Conservation (phyloP, 1,139 yeast genomes). For the Candida sp. region DNA sequence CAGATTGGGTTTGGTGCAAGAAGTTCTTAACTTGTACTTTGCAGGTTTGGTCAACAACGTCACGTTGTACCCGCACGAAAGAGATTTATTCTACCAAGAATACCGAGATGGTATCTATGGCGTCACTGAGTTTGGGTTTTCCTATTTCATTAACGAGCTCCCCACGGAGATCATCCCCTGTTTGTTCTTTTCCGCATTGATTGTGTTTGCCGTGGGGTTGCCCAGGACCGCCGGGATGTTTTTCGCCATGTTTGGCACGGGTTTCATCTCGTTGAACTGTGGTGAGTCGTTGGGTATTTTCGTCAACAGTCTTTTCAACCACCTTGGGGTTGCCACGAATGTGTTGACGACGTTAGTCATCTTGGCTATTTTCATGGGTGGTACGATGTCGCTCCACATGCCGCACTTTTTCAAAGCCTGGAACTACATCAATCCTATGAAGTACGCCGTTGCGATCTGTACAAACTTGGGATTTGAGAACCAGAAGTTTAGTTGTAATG, state of each 20-base stretch:
- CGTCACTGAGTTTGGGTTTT: slow-evolving; percentile 62
- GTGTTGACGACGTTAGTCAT: slow-evolving; percentile 65
- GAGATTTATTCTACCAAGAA: slow-evolving; percentile 80
- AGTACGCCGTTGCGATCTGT: slow-evolving; percentile 64
- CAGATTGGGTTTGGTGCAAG: slow-evolving; percentile 79
- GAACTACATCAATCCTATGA: slow-evolving; percentile 76
- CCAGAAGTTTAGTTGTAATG: slow-evolving; percentile 35
- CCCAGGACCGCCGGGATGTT: slow-evolving; percentile 73
- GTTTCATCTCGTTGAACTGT: slow-evolving; percentile 63
- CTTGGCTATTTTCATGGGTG: slow-evolving; percentile 83
- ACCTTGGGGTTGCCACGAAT: slow-evolving; percentile 82
- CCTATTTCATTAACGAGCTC: slow-evolving; percentile 71
- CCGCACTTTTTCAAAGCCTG: slow-evolving; percentile 69
- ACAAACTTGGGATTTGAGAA: slow-evolving; percentile 40
- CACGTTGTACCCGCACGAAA: slow-evolving; percentile 74
- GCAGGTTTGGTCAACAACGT: slow-evolving; percentile 82
- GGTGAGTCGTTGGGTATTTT: slow-evolving; percentile 87
- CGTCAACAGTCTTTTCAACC: slow-evolving; percentile 73
- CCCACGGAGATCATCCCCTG: slow-evolving; percentile 73
- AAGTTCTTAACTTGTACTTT: slow-evolving; percentile 72
- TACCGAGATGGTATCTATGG: slow-evolving; percentile 77
- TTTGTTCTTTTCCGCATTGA: slow-evolving; percentile 59
- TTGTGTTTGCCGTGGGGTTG: slow-evolving; percentile 73
- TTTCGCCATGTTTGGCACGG: slow-evolving; percentile 63
- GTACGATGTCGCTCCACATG: slow-evolving; percentile 81